Evolutionary conservation across 805 yeast genomes (phyloP), one percentile per base, ranked within the genome.

Genomic region (Candida berthetii): DNA sequence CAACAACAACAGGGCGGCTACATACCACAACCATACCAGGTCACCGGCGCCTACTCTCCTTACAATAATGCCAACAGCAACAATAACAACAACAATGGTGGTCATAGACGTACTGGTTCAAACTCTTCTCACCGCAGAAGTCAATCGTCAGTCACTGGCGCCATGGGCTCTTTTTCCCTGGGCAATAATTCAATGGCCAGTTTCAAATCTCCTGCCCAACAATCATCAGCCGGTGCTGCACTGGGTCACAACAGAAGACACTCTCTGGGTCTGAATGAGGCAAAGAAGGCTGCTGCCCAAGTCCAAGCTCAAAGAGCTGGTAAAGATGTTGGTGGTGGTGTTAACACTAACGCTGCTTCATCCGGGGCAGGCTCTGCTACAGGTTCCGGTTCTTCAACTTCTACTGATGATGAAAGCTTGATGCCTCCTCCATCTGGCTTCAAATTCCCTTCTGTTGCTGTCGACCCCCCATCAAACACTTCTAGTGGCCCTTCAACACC

Each of bases 201-300:
- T 31, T 22, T 53, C 18, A 42, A 39, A 37, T 33, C 32, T 28
- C 17, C 40, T 35, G 28, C 20, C 20, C 5, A 38, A 33, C 13
- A 31, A 18, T 22, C 24, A 7, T 5, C 29, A 11, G n/a, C 29
- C 11, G 25, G 25, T 36, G 40, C 15, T 15, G 31, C 33, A 18
- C 45, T 69, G 45, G 96, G 97, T 29, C 99, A 91, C 59, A 68
- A 72, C 34, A 80, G 99, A 66, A 79, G 99, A 60, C 98, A 91
- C 60, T 89, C 97, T 0, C 68, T 91, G 45, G 97, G 95, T 2
- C 70, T 91, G 43, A 81, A 81, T 40, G 99, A 91, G 64, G 98
- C 98, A 11, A 89, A 86, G 54, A 82, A 82, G 51, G 97, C 97
- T 7, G 99, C 99, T n/a, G 96, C 96, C 4, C 82, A 81, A 50